phyloP scores from a whole-genome alignment of 164 flowering plant species.

The Houttuynia cordata region DNA sequence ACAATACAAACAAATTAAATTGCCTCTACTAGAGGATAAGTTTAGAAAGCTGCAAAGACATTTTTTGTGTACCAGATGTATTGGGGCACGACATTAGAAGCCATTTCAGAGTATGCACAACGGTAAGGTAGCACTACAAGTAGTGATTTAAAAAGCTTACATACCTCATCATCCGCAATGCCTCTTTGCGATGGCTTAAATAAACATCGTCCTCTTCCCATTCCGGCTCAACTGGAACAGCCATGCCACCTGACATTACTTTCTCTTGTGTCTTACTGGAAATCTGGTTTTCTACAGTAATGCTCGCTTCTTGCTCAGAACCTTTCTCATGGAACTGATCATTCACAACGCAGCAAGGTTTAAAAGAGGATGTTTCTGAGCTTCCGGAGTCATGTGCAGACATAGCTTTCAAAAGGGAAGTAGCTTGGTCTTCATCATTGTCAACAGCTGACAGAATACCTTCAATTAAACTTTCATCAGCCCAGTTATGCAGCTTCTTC shows the following conservation, averaged over 20 bases:
- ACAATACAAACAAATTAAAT: too few relatives aligned
- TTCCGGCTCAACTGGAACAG: slow-evolving; percentile 68
- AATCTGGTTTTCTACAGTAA: slow-evolving; percentile 2
- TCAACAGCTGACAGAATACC: slow-evolving; percentile 56
- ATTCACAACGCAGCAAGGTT: slow-evolving; percentile 1
- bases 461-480: slow-evolving; percentile 54
- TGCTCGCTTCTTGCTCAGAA: neutral
- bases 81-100: neutral
- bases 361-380: slow-evolving; percentile 2
- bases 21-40: too few relatives aligned
- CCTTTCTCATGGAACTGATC: neutral
- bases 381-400: slow-evolving; percentile 16
- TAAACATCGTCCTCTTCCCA: slow-evolving; percentile 88
- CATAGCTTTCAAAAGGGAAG: slow-evolving; percentile 43
- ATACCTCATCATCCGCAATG: slow-evolving; percentile 64
- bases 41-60: too few relatives aligned
- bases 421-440: slow-evolving; percentile 41
- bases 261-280: slow-evolving; percentile 4
- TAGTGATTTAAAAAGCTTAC: neutral
- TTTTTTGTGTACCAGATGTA: neutral
- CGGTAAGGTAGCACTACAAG: neutral
- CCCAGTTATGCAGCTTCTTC: slow-evolving; percentile 45
- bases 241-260: slow-evolving; percentile 12
- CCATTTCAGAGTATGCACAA: neutral
- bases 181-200: slow-evolving; percentile 68